These are phyloP conservation scores for Megacollybia marginata DNA, from an alignment of 768 basidiomycete genomes.

Conservation along the genomic window DNA sequence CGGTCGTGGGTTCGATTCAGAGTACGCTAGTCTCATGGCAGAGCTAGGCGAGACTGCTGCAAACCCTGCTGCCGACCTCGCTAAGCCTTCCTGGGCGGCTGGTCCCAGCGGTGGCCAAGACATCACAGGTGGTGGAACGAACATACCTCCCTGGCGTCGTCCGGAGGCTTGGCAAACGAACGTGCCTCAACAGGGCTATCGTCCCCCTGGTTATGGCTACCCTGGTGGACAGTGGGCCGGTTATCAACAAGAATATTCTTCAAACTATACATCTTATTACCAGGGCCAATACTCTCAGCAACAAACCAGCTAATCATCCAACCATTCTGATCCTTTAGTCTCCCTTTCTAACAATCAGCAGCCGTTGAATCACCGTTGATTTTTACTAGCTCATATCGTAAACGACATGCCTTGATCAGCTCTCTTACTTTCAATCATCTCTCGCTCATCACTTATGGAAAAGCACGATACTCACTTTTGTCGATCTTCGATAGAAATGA, in stretches of 20 bases:
- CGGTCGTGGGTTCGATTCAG: slow-evolving; percentile 89
- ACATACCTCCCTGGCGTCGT: slow-evolving; percentile 86
- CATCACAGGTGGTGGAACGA: slow-evolving; percentile 68
- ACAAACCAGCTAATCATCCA: slow-evolving; percentile 37
- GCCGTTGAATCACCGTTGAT: slow-evolving; percentile 1
- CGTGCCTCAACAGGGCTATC: slow-evolving; percentile 48
- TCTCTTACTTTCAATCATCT: no score
- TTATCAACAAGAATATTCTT: slow-evolving; percentile 60
- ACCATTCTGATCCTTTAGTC: slow-evolving; percentile 20
- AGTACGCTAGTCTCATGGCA: slow-evolving; percentile 96
- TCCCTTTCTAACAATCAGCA: slow-evolving; percentile 29
- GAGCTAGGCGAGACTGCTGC: slow-evolving; percentile 85
- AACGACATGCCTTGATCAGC: neutral
- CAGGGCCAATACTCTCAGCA: slow-evolving; percentile 83
- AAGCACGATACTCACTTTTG: no score
- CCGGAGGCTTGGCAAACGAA: slow-evolving; percentile 80
- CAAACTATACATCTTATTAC: slow-evolving; percentile 81
- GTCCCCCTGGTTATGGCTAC: slow-evolving; percentile 46
- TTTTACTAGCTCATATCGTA: slow-evolving; percentile 14
- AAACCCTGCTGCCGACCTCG: slow-evolving; percentile 42
- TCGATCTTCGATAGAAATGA: no score
- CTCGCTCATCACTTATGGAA: no score
- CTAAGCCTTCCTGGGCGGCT: slow-evolving; percentile 43
- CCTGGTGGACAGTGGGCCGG: slow-evolving; percentile 24
- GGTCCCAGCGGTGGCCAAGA: slow-evolving; percentile 49